Conservation (phyloP, 495 filamentous ascomycete species). For the Hypomontagnella submonticulosa region DNA sequence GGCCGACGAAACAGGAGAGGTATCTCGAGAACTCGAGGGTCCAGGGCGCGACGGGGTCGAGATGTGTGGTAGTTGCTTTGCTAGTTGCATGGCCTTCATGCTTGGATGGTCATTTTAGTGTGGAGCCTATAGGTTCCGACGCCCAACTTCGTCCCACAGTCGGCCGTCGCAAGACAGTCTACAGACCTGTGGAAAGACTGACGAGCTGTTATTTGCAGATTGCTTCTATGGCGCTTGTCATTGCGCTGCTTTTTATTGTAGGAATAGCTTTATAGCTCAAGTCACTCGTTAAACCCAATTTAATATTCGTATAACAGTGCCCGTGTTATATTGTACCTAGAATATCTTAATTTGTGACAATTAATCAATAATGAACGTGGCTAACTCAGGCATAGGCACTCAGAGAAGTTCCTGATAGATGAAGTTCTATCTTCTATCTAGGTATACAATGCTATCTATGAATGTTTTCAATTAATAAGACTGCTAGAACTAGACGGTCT, state of each 20-base stretch:
- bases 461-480: no score
- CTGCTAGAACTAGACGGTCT: no score
- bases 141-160: constrained; percentile 18
- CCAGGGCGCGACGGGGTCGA: constrained; percentile 23
- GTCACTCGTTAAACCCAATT: constrained; percentile 34
- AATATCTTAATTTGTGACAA: not conserved
- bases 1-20: constrained; percentile 17
- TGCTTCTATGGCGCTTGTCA: constrained; percentile 21
- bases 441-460: no score
- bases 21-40: constrained; percentile 15
- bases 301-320: not conserved
- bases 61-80: constrained; percentile 31
- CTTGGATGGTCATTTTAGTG: constrained; percentile 15
- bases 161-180: constrained; percentile 22
- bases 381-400: no score
- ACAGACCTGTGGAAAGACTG: constrained; percentile 28
- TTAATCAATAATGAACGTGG: not conserved
- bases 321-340: not conserved
- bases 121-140: constrained; percentile 22
- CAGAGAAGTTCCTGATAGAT: no score
- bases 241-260: constrained; percentile 21
- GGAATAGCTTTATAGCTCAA: constrained; percentile 29
- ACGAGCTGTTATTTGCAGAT: constrained; percentile 31
- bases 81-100: constrained; percentile 20
- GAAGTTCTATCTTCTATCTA: no score